These are phyloP conservation scores for Pichia sp. DNA, from an alignment of 1,139 yeast species.

Conservation along the genomic window DNA sequence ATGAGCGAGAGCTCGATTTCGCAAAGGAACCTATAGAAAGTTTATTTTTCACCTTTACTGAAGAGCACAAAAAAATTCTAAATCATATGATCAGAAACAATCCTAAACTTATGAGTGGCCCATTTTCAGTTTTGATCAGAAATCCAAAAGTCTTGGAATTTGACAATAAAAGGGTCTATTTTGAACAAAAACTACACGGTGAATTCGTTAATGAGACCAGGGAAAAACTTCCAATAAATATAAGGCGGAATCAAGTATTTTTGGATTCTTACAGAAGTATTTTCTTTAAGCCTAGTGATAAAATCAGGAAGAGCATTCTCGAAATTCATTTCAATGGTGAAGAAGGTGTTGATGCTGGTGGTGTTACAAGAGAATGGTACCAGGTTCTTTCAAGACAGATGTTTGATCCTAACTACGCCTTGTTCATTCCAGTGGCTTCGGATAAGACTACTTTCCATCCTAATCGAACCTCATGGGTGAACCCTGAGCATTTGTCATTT, in stretches of 20 bases:
- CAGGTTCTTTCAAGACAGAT: slow-evolving; percentile 91
- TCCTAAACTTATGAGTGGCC: slow-evolving; percentile 95
- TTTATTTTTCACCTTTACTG: slow-evolving; percentile 82
- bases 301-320: slow-evolving; percentile 67
- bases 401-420: slow-evolving; percentile 94
- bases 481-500: slow-evolving; percentile 88
- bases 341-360: slow-evolving; percentile 98
- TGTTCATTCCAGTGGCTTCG: slow-evolving; percentile 87
- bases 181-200: slow-evolving; percentile 65
- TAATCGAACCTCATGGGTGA: slow-evolving; percentile 85
- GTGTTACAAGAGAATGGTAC: slow-evolving; percentile 96
- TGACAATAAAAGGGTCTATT: slow-evolving; percentile 87
- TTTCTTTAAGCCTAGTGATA: slow-evolving; percentile 75
- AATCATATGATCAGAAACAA: slow-evolving; percentile 90
- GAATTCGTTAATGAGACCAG: slow-evolving; percentile 36
- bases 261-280: slow-evolving; percentile 83
- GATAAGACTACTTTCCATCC: slow-evolving; percentile 96
- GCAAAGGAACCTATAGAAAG: slow-evolving; percentile 74
- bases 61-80: slow-evolving; percentile 80
- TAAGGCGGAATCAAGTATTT: slow-evolving; percentile 88
- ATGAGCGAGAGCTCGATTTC: slow-evolving; percentile 59
- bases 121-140: slow-evolving; percentile 83
- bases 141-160: slow-evolving; percentile 90
- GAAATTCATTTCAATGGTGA: slow-evolving; percentile 87
- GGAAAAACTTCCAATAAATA: slow-evolving; percentile 55